phyloP scores from a whole-genome alignment of 1,284 basidiomycete genomes.

The Rhodofomes roseus region DNA sequence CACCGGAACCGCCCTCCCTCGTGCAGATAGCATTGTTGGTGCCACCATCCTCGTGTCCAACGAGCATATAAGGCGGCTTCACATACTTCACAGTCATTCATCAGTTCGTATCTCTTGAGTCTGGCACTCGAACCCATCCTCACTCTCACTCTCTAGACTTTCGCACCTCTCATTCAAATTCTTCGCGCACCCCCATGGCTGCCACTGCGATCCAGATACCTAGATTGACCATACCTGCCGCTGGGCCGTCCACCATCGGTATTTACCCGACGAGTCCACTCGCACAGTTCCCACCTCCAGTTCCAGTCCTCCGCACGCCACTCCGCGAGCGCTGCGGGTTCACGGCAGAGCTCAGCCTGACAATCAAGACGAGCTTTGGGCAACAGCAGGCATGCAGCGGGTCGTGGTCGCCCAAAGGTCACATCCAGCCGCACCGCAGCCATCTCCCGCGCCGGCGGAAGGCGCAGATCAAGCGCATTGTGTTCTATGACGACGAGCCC shows the following conservation, averaged over 20 bases:
- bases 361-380: slow-evolving; percentile 15
- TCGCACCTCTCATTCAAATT: not conserved
- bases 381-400: slow-evolving; percentile 7
- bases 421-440: slow-evolving; percentile 27
- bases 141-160: not conserved
- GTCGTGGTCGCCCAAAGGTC: slow-evolving; percentile 22
- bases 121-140: slow-evolving; percentile 12
- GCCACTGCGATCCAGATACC: slow-evolving; percentile 4
- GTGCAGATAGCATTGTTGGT: slow-evolving; percentile 4
- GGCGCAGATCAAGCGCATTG: slow-evolving; percentile 17
- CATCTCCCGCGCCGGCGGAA: slow-evolving; percentile 27
- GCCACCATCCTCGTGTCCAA: slow-evolving; percentile 6
- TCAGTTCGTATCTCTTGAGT: slow-evolving; percentile 7
- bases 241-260: slow-evolving; percentile 6
- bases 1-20: slow-evolving; percentile 1
- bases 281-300: slow-evolving; percentile 23
- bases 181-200: slow-evolving; percentile 3
- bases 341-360: slow-evolving; percentile 15
- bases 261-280: slow-evolving; percentile 19
- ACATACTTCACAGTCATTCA: not conserved
- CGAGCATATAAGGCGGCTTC: not conserved
- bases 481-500: slow-evolving; percentile 4
- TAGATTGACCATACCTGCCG: not conserved
- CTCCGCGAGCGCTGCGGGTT: slow-evolving; percentile 24
- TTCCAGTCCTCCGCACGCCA: slow-evolving; percentile 11